Evolutionary conservation across 352 stramenopile species (phyloP).

Genomic region (Globisporangium paddicum): DNA sequence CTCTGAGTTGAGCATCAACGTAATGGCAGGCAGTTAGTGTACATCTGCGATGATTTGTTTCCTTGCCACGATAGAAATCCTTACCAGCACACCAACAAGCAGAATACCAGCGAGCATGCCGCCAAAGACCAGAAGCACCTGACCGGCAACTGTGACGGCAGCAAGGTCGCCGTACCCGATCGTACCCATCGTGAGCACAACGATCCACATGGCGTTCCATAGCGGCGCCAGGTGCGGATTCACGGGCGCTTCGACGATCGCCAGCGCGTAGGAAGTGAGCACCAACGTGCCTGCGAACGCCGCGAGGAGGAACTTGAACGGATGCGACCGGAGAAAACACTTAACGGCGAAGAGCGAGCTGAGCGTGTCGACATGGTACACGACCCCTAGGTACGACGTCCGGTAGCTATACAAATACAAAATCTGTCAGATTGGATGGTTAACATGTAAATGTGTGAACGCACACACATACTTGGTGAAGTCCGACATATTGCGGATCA

Average conservation of each 20-base stretch:
- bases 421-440: too few relatives aligned
- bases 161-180: constrained; percentile 71
- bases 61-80: constrained; percentile 8
- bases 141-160: constrained; percentile 44
- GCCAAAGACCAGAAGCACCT: constrained; percentile 55
- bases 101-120: constrained; percentile 71
- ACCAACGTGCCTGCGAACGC: constrained; percentile 37
- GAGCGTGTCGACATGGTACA: constrained; percentile 74
- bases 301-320: constrained; percentile 53
- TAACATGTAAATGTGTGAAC: too few relatives aligned
- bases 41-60: neutral
- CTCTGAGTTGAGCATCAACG: constrained; percentile 28
- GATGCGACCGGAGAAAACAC: constrained; percentile 65
- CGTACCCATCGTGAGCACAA: constrained; percentile 70
- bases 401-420: constrained; percentile 38
- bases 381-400: constrained; percentile 63
- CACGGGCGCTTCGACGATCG: constrained; percentile 61
- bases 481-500: constrained; percentile 73
- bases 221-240: constrained; percentile 60
- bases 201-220: constrained; percentile 61
- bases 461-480: constrained; percentile 49
- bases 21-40: neutral
- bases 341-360: constrained; percentile 80
- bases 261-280: constrained; percentile 54
- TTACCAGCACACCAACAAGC: constrained; percentile 60